Percentiles rank a stretch among this genome's conserved stretches.
These are phyloP conservation scores for Wickerhamomyces tratensis DNA, from an alignment of 805 yeast species.

Conservation along the genomic window DNA sequence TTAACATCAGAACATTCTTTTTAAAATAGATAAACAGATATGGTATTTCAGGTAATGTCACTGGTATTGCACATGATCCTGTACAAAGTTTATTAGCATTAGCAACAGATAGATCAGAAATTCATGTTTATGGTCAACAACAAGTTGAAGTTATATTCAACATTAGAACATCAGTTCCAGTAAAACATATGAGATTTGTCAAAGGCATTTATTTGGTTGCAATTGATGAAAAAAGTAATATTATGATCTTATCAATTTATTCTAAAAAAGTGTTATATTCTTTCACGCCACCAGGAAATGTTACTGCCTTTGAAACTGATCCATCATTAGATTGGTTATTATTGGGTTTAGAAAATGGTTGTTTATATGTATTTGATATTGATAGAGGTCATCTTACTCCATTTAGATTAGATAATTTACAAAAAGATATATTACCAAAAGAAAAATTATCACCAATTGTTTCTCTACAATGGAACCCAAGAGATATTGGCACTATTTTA, in stretches of 20 bases:
- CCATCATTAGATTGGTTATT: constrained; percentile 85
- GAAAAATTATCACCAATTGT: constrained; percentile 55
- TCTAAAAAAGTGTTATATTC: constrained; percentile 51
- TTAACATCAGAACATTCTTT: too few relatives aligned
- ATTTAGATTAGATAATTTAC: constrained; percentile 60
- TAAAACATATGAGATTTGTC: constrained; percentile 53
- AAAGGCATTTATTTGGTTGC: constrained; percentile 78
- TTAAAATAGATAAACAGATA: constrained; percentile 22
- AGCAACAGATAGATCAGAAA: constrained; percentile 58
- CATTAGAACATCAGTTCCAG: constrained; percentile 37
- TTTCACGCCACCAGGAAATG: constrained; percentile 51
- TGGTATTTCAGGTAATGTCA: constrained; percentile 58
- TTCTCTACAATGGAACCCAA: constrained; percentile 72
- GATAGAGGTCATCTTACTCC: constrained; percentile 67
- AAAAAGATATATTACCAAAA: constrained; percentile 46
- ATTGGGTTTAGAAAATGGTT: constrained; percentile 73
- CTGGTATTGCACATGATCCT: constrained; percentile 74
- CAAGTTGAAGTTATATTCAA: constrained; percentile 64
- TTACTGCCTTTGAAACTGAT: constrained; percentile 68
- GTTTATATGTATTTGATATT: constrained; percentile 63
- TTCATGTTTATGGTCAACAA: constrained; percentile 78
- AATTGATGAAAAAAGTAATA: constrained; percentile 47
- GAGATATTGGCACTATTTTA: constrained; percentile 74
- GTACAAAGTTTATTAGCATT: constrained; percentile 80
- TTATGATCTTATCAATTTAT: constrained; percentile 63